Percentiles rank a stretch among this genome's conserved stretches.
phyloP scores from a whole-genome alignment of 31 red algal genomes.

The Pterothamnion heteromorphum region DNA sequence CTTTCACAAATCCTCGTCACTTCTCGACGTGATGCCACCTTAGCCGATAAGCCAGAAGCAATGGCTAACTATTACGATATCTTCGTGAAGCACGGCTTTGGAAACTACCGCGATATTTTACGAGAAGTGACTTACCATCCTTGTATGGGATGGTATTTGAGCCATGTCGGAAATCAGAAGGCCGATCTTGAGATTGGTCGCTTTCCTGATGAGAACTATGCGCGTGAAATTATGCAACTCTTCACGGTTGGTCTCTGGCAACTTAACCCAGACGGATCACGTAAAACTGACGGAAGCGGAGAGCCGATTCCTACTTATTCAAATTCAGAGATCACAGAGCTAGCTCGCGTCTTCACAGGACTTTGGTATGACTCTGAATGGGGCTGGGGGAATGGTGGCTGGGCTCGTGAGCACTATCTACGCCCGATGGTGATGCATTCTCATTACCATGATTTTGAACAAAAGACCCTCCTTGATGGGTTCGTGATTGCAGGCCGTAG shows the following conservation, averaged over 20 bases:
- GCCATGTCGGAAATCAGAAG: neutral
- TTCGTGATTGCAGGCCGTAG: too few relatives aligned
- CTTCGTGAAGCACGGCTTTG: neutral
- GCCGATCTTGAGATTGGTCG: neutral
- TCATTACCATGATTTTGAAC: too few relatives aligned
- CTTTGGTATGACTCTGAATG: too few relatives aligned
- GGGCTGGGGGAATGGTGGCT: too few relatives aligned
- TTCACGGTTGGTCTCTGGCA: constrained; percentile 17
- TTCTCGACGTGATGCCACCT: neutral
- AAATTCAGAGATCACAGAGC: constrained; percentile 12
- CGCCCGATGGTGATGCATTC: too few relatives aligned
- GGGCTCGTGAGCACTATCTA: too few relatives aligned
- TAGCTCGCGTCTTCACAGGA: constrained; percentile 31
- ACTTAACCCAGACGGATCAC: constrained; percentile 28
- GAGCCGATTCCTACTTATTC: constrained; percentile 30
- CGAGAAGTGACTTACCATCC: constrained; percentile 14
- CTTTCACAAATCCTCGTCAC: constrained; percentile 22
- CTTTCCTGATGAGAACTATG: constrained; percentile 43
- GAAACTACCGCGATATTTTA: constrained; percentile 21
- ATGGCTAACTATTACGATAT: constrained; percentile 32
- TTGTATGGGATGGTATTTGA: constrained; percentile 17
- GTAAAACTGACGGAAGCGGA: neutral
- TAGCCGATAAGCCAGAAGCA: neutral
- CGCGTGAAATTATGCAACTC: constrained; percentile 34
- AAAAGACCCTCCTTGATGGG: too few relatives aligned